Evolutionary conservation across 2,329 filamentous ascomycete species (phyloP), one percentile per base, ranked within the genome.

Genomic region (Pseudogymnoascus sp.): DNA sequence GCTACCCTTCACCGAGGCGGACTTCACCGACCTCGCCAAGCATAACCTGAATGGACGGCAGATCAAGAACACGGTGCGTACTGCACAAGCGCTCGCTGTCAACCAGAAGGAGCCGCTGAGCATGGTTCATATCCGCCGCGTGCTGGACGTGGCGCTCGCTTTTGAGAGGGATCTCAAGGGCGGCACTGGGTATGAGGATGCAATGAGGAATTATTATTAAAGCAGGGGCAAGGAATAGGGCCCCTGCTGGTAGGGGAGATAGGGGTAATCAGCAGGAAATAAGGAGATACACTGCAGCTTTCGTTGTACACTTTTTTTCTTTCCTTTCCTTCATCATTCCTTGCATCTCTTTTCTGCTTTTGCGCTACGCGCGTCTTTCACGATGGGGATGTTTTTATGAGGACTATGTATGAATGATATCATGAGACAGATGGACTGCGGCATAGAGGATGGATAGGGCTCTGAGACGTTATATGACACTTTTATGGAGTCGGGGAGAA

Each of bases 21-120:
- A 95, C 70, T 86, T 85, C 65, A 82, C 85, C 58, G 73, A 76
- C 40, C 77, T 96, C 18, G 84, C 87, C 1, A 82, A 86, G 60
- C 83, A 88, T 70, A 85, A 86, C 37, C 79, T 89, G 65, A 89
- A 89, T 65, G 86, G 86, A 27, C 78, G 86, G 68, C 79, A 92
- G 82, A 96, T 95, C 79, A 95, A 96, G 78, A 96, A 96, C 72
- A 87, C 88, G 9, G 87, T 96, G 58, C 84, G 88, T 62, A 92
- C 89, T 0, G 90, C 90, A 1, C 90, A 95, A 74, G 88, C 89
- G 0, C 80, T 96, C 13, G 90, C 92, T 1, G 82, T 93, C 48
- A 88, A 90, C 66, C 89, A 92, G 72, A 79, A 82, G 27, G 82
- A 87, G 63, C 78, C 83, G 3, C 80, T 96, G 33, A 83, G 83